Base-by-base conservation (phyloP, 2,329 filamentous ascomycete genomes). In the Neopestalotiopsis sp. region DNA sequence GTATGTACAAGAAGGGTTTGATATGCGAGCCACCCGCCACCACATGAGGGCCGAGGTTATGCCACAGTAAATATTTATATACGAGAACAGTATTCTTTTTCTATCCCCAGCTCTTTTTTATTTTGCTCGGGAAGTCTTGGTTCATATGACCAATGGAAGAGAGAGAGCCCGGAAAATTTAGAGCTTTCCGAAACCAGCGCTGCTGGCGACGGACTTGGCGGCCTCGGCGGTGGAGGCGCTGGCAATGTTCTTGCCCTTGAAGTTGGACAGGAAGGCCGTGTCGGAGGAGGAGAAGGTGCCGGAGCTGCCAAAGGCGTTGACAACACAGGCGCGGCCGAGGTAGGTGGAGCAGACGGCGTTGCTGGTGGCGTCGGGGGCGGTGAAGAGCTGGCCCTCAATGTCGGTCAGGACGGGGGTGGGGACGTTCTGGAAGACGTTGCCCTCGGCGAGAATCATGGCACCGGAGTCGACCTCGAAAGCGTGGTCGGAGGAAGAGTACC, bases 391-490 rank as follows among this genome's bases (percentile, higher is more conserved):
- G 56, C 69, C 69, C 24, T 40, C 63, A 61, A 69, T 49, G 65
- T 24, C 45, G 24, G 1, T 40, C 56, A 66, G 57, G 62, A 68
- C 66, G 63, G 66, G 66, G 20, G 14, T 32, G 34, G 84, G 32
- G 20, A 70, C 57, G 69, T 68, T 68, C 66, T 70, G 69, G 80
- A 86, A 87, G 28, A 83, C 80, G 71, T 86, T 86, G 52, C 84
- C 85, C 75, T 87, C 85, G 2, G 83, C 83, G 49, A 87, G 78
- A 63, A 85, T 80, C 59, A 78, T 78, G 61, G 73, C 79, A 56
- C 79, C 79, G 14, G 70, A 61, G 59, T 75, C 77, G 69, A 82
- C 70, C 73, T 85, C 84, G 68, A 86, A 85, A 58, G 82, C 80
- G 75, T 85, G 82, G 69, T 82, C 81, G 3, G 73, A 73, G 72